Conservation (phyloP, 306 rosid genomes). For the Canavalia ensiformis region DNA sequence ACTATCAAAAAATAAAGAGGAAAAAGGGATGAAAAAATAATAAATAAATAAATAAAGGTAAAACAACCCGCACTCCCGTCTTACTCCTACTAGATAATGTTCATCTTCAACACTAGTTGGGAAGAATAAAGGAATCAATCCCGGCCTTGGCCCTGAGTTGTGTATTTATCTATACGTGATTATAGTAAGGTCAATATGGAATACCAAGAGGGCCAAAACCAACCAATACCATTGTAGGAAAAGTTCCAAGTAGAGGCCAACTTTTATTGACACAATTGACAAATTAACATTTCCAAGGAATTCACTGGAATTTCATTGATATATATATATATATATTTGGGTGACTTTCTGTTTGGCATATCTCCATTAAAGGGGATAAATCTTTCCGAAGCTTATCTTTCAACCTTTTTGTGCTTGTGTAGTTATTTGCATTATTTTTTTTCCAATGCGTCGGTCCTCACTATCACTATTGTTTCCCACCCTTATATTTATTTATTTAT, state of each 20-base stretch:
- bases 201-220: too few species aligned
- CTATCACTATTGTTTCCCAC: too few species aligned
- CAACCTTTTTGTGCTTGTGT: background rate
- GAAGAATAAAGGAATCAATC: slow-evolving; percentile 46
- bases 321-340: too few species aligned
- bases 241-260: too few species aligned
- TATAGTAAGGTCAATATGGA: too few species aligned
- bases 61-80: slow-evolving; percentile 77
- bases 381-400: background rate
- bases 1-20: slow-evolving; percentile 67
- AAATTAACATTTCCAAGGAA: slow-evolving; percentile 35
- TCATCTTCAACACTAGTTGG: slow-evolving; percentile 26
- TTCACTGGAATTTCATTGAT: too few species aligned
- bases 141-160: background rate
- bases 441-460: background rate
- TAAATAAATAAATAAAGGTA: slow-evolving; percentile 43
- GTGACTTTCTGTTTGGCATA: background rate
- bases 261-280: slow-evolving; percentile 49
- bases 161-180: background rate
- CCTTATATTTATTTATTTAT: too few species aligned
- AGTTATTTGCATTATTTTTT: background rate
- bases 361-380: background rate
- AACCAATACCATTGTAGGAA: too few species aligned
- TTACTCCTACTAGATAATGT: slow-evolving; percentile 33
- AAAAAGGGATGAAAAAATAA: slow-evolving; percentile 40